Conservation (phyloP, 148 eudicot genomes). For the Chenopodium album region DNA sequence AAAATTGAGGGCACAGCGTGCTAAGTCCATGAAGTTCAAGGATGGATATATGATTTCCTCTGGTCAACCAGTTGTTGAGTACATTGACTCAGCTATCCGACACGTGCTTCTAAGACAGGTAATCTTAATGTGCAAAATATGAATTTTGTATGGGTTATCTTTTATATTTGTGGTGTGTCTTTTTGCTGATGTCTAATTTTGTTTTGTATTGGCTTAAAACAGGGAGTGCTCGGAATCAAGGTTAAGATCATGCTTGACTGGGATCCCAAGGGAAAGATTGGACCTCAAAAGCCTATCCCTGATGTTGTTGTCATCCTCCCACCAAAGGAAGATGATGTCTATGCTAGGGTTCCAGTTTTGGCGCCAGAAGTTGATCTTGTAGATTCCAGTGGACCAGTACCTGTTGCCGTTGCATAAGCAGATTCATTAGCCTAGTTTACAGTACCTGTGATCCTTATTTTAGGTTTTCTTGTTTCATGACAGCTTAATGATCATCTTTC, state of each 20-base stretch:
- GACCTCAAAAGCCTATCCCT: constrained; percentile 67
- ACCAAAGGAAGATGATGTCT: constrained; percentile 62
- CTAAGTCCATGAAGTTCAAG: constrained; percentile 86
- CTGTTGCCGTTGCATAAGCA: constrained; percentile 17
- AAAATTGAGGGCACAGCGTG: constrained; percentile 80
- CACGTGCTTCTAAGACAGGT: constrained; percentile 85
- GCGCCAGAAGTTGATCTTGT: constrained; percentile 37
- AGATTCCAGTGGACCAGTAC: constrained; percentile 12
- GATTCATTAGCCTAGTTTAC: background rate
- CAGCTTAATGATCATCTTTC: background rate
- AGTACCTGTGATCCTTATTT: background rate
- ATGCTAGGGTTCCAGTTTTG: constrained; percentile 21
- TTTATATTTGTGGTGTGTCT: background rate
- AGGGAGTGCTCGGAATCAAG: constrained; percentile 80
- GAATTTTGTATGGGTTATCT: too few relatives aligned
- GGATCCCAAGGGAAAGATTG: constrained; percentile 77
- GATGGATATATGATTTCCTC: constrained; percentile 93
- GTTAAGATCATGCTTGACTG: constrained; percentile 83
- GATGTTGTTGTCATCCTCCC: constrained; percentile 67
- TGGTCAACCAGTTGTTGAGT: constrained; percentile 82
- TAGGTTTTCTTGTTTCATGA: background rate
- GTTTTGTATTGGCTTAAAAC: background rate
- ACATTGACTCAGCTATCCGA: constrained; percentile 79
- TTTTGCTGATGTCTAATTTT: too few relatives aligned
- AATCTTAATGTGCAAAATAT: background rate